Conservation (phyloP, 2,329 filamentous ascomycete species). For the Pseudogymnoascus sp. region DNA sequence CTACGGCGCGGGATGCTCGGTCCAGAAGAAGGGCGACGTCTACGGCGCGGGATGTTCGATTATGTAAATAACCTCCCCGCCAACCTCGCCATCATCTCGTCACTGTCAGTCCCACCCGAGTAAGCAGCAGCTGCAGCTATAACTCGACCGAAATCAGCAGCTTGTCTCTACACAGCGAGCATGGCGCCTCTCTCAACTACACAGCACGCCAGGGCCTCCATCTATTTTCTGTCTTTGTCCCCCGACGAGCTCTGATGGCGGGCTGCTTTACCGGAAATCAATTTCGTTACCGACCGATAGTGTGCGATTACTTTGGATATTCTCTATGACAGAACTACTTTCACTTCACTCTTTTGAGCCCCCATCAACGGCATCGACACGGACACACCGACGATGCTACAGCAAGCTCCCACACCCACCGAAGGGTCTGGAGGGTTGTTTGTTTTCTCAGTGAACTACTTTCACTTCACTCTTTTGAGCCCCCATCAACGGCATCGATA, state of each 20-base stretch:
- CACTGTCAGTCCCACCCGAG: not conserved
- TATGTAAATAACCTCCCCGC: not conserved
- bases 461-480: not conserved
- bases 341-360: not conserved
- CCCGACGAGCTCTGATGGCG: not conserved
- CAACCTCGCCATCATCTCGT: not conserved
- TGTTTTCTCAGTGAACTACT: too few relatives aligned
- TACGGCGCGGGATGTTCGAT: not conserved
- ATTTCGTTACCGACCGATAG: not conserved
- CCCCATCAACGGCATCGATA: not conserved
- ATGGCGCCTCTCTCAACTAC: not conserved
- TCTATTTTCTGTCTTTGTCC: not conserved
- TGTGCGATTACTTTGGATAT: not conserved
- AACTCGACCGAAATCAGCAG: not conserved
- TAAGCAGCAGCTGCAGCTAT: not conserved
- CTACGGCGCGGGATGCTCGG: not conserved
- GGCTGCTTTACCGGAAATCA: not conserved
- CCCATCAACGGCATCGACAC: not conserved
- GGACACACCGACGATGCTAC: not conserved
- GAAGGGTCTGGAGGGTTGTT: not conserved
- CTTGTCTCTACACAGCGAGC: not conserved
- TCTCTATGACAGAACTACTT: not conserved
- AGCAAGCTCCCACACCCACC: not conserved
- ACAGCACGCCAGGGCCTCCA: not conserved
- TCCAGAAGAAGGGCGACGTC: not conserved